Base-by-base conservation (phyloP, 176 grass and related monocot genomes). In the Oryza meyeriana region DNA sequence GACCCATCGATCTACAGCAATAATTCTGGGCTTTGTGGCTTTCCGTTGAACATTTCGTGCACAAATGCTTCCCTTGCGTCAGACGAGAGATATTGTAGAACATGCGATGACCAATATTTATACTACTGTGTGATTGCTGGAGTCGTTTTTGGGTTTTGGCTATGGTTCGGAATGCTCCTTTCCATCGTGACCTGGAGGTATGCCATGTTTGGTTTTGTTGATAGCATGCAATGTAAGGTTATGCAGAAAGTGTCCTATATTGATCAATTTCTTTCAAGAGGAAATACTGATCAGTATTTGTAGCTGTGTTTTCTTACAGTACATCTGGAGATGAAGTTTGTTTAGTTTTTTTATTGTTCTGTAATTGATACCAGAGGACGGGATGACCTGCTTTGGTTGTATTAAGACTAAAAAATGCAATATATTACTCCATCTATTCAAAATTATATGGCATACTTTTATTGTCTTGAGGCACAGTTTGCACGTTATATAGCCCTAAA, bases 21-120 rank as follows among this genome's bases (percentile, higher is more conserved):
- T 58, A 96, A 96, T 76, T 69, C 76, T 16, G 88, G 72, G 20
- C 84, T 96, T 2, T 96, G 94, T 64, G 94, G 94, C 31, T 0
- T 12, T 79, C 88, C 94, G 14, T 84, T 91, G 52, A 32, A 8
- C 1, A 58, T 81, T 1, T 4, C n/a, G 4, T 96, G 94, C 32
- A 1, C 75, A 87, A 76, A 47, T 65, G 2, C 20, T 26, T 25
- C 66, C 5, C 18, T 32, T 35, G 17, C 61, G 10, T 41, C 16
- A 28, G 66, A 82, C 42, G 42, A 72, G 28, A 69, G 11, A 87
- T 62, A n/a, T 8, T 42, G 5, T 47, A 12, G 38, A 44, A 59
- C 67, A n/a, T 9, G 0, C 4, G 26, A 67, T 6, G 83, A 89
- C n/a, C 55, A 82, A 29, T 88, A 87, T 88, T 0, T 93, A 4